phyloP scores from a whole-genome alignment of 2,329 filamentous ascomycete genomes.

The Botryotinia globosa region DNA sequence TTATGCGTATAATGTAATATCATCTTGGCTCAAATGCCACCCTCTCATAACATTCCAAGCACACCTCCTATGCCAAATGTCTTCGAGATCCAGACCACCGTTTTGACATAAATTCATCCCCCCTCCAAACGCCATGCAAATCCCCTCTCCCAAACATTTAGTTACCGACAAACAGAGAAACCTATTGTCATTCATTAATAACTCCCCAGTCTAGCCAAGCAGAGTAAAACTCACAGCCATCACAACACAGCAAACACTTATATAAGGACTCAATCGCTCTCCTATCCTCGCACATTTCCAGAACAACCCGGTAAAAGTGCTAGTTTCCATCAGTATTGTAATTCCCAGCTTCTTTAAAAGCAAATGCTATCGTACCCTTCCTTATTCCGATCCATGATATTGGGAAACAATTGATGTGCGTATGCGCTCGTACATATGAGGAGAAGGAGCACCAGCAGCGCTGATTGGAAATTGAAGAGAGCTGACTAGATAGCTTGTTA shows the following conservation, averaged over 20 bases:
- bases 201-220: not conserved
- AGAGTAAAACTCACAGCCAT: conserved; percentile 74
- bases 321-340: conserved; percentile 25
- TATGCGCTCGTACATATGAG: conserved; percentile 96
- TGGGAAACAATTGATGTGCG: conserved; percentile 83
- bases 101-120: conserved; percentile 7
- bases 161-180: conserved; percentile 37
- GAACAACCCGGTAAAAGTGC: conserved; percentile 62
- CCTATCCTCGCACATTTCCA: conserved; percentile 96
- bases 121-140: conserved; percentile 29
- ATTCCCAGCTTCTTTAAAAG: not conserved
- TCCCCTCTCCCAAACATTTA: conserved; percentile 25
- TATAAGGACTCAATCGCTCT: conserved; percentile 89
- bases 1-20: conserved; percentile 14
- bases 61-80: not conserved
- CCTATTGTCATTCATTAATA: conserved; percentile 30
- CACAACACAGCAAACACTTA: conserved; percentile 85
- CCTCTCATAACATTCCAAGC: not conserved
- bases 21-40: not conserved
- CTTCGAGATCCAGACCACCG: not conserved
- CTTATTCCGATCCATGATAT: conserved; percentile 90
- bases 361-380: conserved; percentile 62
- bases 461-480: conserved; percentile 98
- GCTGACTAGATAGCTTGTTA: conserved; percentile 63
- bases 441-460: conserved; percentile 89